A percentile compares a stretch with the other conserved stretches of the same genome.
phyloP scores from a whole-genome alignment of 2,329 filamentous ascomycete genomes.

The Aspergillus intermedius region DNA sequence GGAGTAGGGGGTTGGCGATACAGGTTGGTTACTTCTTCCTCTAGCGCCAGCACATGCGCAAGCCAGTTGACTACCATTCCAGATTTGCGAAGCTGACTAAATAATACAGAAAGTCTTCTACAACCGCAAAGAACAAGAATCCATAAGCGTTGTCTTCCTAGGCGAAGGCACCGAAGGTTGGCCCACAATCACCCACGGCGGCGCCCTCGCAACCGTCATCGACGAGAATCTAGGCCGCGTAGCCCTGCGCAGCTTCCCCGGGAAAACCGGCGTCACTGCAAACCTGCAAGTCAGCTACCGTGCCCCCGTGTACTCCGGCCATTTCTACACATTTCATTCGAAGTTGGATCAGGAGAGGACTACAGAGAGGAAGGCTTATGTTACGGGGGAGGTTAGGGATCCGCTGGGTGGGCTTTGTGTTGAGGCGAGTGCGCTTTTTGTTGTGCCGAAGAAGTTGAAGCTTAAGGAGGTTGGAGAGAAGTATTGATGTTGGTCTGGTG shows the following conservation, averaged over 20 bases:
- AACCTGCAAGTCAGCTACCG: slow-evolving; percentile 57
- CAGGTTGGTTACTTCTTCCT: slow-evolving; percentile 28
- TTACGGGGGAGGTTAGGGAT: slow-evolving; percentile 29
- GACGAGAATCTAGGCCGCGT: slow-evolving; percentile 64
- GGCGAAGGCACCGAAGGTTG: slow-evolving; percentile 61
- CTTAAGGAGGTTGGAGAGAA: slow-evolving; percentile 34
- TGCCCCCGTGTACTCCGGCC: slow-evolving; percentile 52
- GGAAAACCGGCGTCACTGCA: slow-evolving; percentile 50
- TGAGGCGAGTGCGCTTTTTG: slow-evolving; percentile 53
- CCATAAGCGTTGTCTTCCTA: slow-evolving; percentile 61
- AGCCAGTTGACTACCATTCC: background rate
- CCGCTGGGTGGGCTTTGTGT: slow-evolving; percentile 52
- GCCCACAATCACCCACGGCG: slow-evolving; percentile 67
- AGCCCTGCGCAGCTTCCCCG: slow-evolving; percentile 45
- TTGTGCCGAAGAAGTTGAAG: slow-evolving; percentile 49
- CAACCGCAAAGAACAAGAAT: slow-evolving; percentile 52
- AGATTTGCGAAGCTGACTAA: background rate
- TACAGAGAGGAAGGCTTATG: slow-evolving; percentile 34
- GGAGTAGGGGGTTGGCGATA: slow-evolving; percentile 34
- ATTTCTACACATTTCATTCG: slow-evolving; percentile 57
- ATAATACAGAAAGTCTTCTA: slow-evolving; percentile 56
- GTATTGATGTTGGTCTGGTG: slow-evolving; percentile 24
- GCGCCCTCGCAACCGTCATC: slow-evolving; percentile 60
- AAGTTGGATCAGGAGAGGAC: slow-evolving; percentile 37
- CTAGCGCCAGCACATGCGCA: background rate